Conservation (phyloP, 202 grass and related monocot genomes). For the Zoysia matrella region DNA sequence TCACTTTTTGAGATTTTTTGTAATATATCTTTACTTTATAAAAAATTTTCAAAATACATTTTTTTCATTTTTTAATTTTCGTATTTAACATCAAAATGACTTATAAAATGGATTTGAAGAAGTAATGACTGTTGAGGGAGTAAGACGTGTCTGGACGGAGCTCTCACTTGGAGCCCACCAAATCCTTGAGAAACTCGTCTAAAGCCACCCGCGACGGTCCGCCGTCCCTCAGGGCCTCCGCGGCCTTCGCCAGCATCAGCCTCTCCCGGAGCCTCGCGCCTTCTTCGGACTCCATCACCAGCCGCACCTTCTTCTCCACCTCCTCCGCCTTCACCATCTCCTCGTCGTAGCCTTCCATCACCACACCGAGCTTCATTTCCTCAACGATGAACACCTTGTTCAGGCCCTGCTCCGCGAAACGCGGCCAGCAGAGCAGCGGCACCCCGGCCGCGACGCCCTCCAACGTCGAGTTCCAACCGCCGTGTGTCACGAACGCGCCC, state of each 20-base stretch:
- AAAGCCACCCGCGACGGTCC: conserved; percentile 20
- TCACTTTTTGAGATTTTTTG: too few relatives aligned
- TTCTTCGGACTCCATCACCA: conserved; percentile 44
- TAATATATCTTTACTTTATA: too few relatives aligned
- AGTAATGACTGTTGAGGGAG: too few relatives aligned
- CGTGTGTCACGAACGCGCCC: conserved; percentile 51
- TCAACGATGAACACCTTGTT: conserved; percentile 51
- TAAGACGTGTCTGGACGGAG: neutral
- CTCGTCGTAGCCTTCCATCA: conserved; percentile 50
- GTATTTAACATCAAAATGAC: too few relatives aligned
- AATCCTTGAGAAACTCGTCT: neutral
- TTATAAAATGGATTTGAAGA: too few relatives aligned
- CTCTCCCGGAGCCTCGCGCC: conserved; percentile 13
- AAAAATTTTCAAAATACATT: too few relatives aligned
- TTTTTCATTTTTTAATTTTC: too few relatives aligned
- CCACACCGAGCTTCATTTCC: conserved; percentile 45
- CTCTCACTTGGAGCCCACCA: neutral
- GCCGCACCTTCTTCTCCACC: conserved; percentile 43
- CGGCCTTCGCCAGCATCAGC: conserved; percentile 21
- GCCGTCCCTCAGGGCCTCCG: conserved; percentile 3
- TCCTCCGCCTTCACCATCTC: conserved; percentile 25
- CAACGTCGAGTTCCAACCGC: conserved; percentile 63
- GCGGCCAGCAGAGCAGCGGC: conserved; percentile 54
- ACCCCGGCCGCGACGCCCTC: conserved; percentile 41
- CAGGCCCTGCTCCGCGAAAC: conserved; percentile 47